Conservation (phyloP, 306 rosid species). For the Bauhinia variegata region DNA sequence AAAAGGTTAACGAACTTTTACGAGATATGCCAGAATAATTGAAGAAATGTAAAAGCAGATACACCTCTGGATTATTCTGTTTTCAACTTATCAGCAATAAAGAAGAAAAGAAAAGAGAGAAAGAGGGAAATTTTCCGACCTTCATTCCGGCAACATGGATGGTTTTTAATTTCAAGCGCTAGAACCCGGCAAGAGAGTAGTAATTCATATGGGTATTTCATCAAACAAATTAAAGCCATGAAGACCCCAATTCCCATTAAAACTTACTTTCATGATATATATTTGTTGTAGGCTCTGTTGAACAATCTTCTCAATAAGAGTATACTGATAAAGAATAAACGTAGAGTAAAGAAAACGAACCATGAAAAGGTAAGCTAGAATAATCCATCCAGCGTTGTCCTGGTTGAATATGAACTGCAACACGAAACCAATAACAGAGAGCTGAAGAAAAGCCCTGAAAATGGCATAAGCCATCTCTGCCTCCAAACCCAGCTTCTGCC, state of each 20-base stretch:
- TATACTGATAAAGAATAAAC: no score
- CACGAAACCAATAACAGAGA: slow-evolving; percentile 87
- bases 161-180: no score
- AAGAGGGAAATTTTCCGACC: no score
- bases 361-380: slow-evolving; percentile 92
- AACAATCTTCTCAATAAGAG: no score
- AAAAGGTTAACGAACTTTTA: background rate
- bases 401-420: slow-evolving; percentile 83
- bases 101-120: no score
- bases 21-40: background rate
- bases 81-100: no score
- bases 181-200: no score
- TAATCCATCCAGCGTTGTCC: slow-evolving; percentile 68
- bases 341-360: slow-evolving; percentile 34
- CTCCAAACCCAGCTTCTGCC: slow-evolving; percentile 74
- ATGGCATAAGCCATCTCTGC: slow-evolving; percentile 73
- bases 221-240: no score
- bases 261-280: background rate
- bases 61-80: no score
- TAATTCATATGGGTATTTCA: background rate
- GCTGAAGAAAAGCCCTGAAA: slow-evolving; percentile 79
- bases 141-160: no score
- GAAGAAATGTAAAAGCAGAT: background rate
- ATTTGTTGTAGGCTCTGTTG: background rate
- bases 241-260: slow-evolving; percentile 10